These are phyloP conservation scores for Solanum lycopersicoides DNA, from an alignment of 257 asterid species.

Conservation along the genomic window DNA sequence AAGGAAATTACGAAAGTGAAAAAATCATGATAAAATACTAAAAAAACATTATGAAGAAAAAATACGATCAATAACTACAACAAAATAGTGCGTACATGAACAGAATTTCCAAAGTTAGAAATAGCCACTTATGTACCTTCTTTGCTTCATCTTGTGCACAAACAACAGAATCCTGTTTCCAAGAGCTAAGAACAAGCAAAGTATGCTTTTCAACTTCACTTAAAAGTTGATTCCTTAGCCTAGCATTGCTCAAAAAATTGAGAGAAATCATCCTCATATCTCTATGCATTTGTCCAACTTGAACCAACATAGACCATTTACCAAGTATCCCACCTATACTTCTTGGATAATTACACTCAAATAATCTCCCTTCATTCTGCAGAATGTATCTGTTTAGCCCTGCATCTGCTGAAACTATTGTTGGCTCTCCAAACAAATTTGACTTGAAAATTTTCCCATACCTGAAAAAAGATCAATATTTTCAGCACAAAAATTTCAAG, in stretches of 20 bases:
- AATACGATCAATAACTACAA: not conserved
- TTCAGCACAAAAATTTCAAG: not conserved
- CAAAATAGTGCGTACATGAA: not conserved
- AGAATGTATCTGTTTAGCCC: slow-evolving; percentile 65
- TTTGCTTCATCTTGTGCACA: slow-evolving; percentile 91
- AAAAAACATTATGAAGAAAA: not conserved
- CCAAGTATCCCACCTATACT: slow-evolving; percentile 97
- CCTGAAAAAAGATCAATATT: slow-evolving; percentile 17
- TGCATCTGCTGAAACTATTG: slow-evolving; percentile 80
- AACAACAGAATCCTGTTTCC: slow-evolving; percentile 43
- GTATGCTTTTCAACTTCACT: slow-evolving; percentile 73
- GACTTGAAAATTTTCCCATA: slow-evolving; percentile 82
- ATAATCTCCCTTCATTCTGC: slow-evolving; percentile 57
- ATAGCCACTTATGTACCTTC: slow-evolving; percentile 29
- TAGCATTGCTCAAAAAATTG: slow-evolving; percentile 65
- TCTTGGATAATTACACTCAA: slow-evolving; percentile 85
- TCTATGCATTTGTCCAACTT: slow-evolving; percentile 92
- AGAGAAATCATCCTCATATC: slow-evolving; percentile 79
- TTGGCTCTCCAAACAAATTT: slow-evolving; percentile 67
- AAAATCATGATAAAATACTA: not conserved
- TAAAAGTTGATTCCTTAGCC: slow-evolving; percentile 60
- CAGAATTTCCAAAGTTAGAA: too few species aligned
- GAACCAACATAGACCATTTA: slow-evolving; percentile 90
- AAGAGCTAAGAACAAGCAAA: slow-evolving; percentile 53
- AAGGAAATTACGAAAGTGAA: not conserved